phyloP scores from a whole-genome alignment of 208 protist genomes.

The Wallacemonas sp. region DNA sequence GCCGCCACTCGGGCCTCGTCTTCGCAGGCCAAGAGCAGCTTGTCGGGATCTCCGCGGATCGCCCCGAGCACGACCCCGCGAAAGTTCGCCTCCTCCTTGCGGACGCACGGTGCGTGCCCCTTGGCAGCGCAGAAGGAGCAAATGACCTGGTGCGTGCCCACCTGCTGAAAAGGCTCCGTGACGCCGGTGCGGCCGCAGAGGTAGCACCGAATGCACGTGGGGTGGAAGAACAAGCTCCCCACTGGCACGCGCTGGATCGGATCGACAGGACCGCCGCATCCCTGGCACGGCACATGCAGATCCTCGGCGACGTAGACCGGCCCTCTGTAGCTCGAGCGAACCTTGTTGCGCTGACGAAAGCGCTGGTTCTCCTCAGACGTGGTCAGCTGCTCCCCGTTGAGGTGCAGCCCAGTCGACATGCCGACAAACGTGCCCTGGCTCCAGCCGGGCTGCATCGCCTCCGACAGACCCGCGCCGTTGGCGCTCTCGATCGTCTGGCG shows the following conservation, averaged over 20 bases:
- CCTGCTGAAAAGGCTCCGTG: conserved; percentile 57
- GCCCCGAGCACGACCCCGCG: conserved; percentile 48
- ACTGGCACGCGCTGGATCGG: conserved; percentile 75
- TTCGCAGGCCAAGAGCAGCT: conserved; percentile 2
- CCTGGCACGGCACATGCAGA: conserved; percentile 56
- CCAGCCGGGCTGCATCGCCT: conserved; percentile 12
- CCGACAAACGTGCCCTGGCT: conserved; percentile 3
- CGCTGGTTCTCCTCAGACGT: conserved; percentile 55
- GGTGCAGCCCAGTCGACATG: conserved; percentile 28
- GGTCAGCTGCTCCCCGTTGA: conserved; percentile 52
- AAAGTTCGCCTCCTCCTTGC: conserved; percentile 31
- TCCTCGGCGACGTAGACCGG: conserved; percentile 80
- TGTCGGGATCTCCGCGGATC: conserved; percentile 34
- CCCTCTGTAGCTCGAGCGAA: conserved; percentile 50
- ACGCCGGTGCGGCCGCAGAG: conserved; percentile 52
- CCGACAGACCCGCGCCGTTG: conserved; percentile 4
- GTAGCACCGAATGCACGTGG: conserved; percentile 58
- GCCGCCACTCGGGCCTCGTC: background rate
- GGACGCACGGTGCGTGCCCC: conserved; percentile 44
- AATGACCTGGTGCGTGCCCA: conserved; percentile 31
- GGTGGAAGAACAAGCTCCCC: conserved; percentile 75
- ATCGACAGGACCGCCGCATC: conserved; percentile 73
- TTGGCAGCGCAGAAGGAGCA: conserved; percentile 39
- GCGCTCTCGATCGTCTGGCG: background rate
- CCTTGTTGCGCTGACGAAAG: conserved; percentile 52